Evolutionary conservation across 257 asterid species (phyloP).

Genomic region (Apocynum venetum): DNA sequence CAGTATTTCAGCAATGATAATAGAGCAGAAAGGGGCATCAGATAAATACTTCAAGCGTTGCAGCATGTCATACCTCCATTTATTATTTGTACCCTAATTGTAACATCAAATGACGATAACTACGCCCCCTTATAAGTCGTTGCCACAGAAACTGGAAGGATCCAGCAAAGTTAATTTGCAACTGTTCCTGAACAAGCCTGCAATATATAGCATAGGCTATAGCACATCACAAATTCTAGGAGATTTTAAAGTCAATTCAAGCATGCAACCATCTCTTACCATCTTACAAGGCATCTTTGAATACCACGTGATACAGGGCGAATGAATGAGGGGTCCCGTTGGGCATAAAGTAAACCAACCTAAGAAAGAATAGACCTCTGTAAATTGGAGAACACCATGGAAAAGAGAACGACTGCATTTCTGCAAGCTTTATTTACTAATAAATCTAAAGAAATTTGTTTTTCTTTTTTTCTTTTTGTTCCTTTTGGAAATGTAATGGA

Average conservation of each 20-base stretch:
- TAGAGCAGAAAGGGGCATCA: background rate
- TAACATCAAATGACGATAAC: conserved; percentile 82
- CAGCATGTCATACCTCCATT: conserved; percentile 23
- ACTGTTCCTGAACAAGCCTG: conserved; percentile 88
- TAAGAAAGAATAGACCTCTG: conserved; percentile 15
- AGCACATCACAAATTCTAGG: conserved; percentile 8
- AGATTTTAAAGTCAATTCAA: conserved; percentile 22
- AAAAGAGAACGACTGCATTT: background rate
- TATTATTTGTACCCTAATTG: conserved; percentile 51
- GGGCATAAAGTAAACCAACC: conserved; percentile 90
- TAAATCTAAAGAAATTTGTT: background rate
- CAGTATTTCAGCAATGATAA: no score
- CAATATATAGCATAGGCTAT: conserved; percentile 28
- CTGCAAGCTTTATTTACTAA: background rate
- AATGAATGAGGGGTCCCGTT: conserved; percentile 78
- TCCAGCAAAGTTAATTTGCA: conserved; percentile 41
- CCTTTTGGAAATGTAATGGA: background rate
- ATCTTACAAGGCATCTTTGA: conserved; percentile 91
- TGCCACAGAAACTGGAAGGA: conserved; percentile 65
- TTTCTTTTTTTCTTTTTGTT: no score
- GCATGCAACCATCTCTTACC: conserved; percentile 47
- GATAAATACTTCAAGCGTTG: background rate
- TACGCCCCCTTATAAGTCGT: conserved; percentile 75
- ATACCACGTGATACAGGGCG: conserved; percentile 90
- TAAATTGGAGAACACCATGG: background rate